Conservation (phyloP, 2,329 filamentous ascomycete species). For the Neopestalotiopsis rosae region DNA sequence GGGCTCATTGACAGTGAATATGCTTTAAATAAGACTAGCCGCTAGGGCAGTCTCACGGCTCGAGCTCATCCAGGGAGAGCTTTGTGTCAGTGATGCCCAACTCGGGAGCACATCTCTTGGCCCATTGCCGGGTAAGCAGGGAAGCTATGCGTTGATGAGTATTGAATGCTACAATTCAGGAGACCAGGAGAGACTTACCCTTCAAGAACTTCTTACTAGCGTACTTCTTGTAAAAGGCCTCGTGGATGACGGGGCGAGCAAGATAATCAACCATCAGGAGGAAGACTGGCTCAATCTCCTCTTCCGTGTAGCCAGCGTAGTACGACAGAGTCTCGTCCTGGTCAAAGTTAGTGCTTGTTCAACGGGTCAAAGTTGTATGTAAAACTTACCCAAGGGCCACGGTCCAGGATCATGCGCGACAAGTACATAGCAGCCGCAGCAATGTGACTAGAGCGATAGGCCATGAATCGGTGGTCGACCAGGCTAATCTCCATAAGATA, state of each 20-base stretch:
- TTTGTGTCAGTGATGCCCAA: constrained; percentile 60
- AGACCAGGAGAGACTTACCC: constrained; percentile 61
- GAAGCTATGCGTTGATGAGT: constrained; percentile 67
- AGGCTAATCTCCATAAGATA: constrained; percentile 98
- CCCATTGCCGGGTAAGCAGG: constrained; percentile 90
- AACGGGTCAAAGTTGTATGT: not conserved
- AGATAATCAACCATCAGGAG: constrained; percentile 97
- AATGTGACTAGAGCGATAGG: constrained; percentile 85
- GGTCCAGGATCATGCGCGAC: constrained; percentile 85
- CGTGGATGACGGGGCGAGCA: constrained; percentile 85
- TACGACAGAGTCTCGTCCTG: constrained; percentile 85
- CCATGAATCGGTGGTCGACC: constrained; percentile 92
- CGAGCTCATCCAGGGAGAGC: constrained; percentile 56
- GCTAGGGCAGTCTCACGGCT: constrained; percentile 25
- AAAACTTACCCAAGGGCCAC: constrained; percentile 83
- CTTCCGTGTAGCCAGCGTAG: constrained; percentile 92
- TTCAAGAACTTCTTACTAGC: constrained; percentile 99
- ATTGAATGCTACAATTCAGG: not conserved
- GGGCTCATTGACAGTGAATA: constrained; percentile 23
- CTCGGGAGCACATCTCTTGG: constrained; percentile 74
- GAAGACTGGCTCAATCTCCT: constrained; percentile 91
- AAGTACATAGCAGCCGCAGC: constrained; percentile 96
- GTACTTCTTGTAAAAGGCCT: constrained; percentile 99
- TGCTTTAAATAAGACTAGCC: constrained; percentile 19
- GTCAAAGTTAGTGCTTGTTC: constrained; percentile 37